A percentile compares a stretch with the other conserved stretches of the same genome.
Conservation (phyloP, 495 filamentous ascomycete species). For the Tuber calosporum region DNA sequence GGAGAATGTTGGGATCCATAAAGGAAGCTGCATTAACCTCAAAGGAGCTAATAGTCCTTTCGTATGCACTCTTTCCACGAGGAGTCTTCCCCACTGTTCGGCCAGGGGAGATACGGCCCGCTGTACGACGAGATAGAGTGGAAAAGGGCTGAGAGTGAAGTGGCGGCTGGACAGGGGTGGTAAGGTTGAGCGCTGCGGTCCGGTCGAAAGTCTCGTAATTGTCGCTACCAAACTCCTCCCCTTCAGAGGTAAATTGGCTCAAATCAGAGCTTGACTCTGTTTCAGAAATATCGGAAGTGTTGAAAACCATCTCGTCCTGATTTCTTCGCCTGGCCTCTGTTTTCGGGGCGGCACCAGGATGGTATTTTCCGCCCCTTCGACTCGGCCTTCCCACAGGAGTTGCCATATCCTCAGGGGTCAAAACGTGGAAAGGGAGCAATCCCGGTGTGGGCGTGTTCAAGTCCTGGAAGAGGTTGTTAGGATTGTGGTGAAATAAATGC, state of each 20-base stretch:
- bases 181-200: constrained; percentile 24
- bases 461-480: constrained; percentile 15
- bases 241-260: constrained; percentile 17
- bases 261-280: constrained; percentile 31
- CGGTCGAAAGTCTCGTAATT: constrained; percentile 25
- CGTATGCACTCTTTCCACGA: constrained; percentile 24
- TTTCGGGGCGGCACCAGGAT: constrained; percentile 22
- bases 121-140: constrained; percentile 16
- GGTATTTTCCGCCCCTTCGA: constrained; percentile 38
- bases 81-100: constrained; percentile 30
- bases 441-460: constrained; percentile 33
- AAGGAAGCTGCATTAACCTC: constrained; percentile 21
- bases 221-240: constrained; percentile 16
- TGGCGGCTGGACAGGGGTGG: constrained; percentile 33
- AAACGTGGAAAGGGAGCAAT: constrained; percentile 10
- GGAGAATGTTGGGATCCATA: constrained; percentile 28
- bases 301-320: not conserved
- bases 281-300: constrained; percentile 11
- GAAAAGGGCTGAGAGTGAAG: constrained; percentile 22
- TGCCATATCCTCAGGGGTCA: constrained; percentile 26
- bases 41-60: constrained; percentile 16
- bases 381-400: constrained; percentile 35
- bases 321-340: constrained; percentile 7
- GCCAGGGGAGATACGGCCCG: constrained; percentile 15
- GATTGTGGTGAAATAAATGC: not conserved